Base-by-base conservation (phyloP, 495 filamentous ascomycete genomes). In the Penicillium robsamsonii region DNA sequence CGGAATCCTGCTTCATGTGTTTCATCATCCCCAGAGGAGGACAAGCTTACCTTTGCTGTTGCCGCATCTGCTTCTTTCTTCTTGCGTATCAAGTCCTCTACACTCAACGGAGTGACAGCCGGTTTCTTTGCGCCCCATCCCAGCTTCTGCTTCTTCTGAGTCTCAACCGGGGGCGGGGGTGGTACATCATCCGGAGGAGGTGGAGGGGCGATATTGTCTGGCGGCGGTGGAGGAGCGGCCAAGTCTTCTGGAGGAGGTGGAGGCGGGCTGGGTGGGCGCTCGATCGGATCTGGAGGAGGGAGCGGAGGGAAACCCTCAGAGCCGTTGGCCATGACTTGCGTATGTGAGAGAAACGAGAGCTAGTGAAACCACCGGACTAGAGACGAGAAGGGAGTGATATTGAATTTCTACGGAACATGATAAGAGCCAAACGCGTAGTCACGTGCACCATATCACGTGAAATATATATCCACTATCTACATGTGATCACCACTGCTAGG, bases 31-130 rank as follows among this genome's bases (percentile, higher is more conserved):
- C 31, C 41, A 10, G 40, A 31, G 41, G 15, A 50, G 44, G 15
- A 20, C 2, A 53, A 58, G 62, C 70, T 66, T 79, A 88, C 86
- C 75, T 89, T 89, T 40, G 87, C 80, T 50, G 88, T 85, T 25
- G 86, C 88, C 46, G 86, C 87, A 73, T 92, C 89, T 5, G 86
- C 86, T 59, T 88, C 88, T 61, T 81, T 84, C 75, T 92, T 92
- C 75, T 90, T 90, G 58, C 81, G 79, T 35, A 92, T 75, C 15
- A 92, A 77, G 50, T 92, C 88, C 60, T 92, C 89, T 25, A 91
- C 87, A 68, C 85, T 89, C 40, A 91, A 67, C 22, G 89, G 89
- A 15, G 72, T 68, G 1, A 69, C 57, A 29, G 70, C 58, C 33
- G 74, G 70, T 3, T 59, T 56, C 40, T 77, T 74, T 4, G 70